Conservation (phyloP, 352 stramenopile genomes). For the Pythium brassicae region DNA sequence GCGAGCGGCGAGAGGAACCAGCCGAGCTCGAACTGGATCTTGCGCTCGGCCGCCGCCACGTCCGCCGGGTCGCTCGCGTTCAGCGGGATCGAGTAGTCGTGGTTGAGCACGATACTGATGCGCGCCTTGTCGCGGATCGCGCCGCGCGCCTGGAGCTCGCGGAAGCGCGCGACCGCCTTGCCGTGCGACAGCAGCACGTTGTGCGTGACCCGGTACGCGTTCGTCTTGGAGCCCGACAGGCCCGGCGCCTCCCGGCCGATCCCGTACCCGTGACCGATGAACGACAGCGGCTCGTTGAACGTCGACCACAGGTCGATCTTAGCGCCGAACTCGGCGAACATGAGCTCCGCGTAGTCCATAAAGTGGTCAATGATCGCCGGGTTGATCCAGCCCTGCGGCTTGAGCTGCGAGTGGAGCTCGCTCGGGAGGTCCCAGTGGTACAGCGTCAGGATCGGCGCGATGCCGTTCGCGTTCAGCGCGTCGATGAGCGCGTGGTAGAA, state of each 20-base stretch:
- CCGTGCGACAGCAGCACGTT: constrained; percentile 90
- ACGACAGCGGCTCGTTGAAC: constrained; percentile 84
- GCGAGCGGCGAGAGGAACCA: constrained; percentile 92
- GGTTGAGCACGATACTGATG: constrained; percentile 92
- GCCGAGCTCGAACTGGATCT: constrained; percentile 86
- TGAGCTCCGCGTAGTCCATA: constrained; percentile 51
- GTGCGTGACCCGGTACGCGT: constrained; percentile 61
- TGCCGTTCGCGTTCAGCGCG: no score
- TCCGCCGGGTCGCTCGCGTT: constrained; percentile 48
- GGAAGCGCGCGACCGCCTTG: constrained; percentile 76
- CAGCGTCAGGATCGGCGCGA: constrained; percentile 18
- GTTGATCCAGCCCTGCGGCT: constrained; percentile 31
- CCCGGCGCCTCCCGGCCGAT: constrained; percentile 22
- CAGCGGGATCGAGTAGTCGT: constrained; percentile 72
- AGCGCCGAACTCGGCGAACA: constrained; percentile 52
- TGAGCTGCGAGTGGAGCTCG: constrained; percentile 50
- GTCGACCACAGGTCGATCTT: constrained; percentile 87
- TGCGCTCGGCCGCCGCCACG: constrained; percentile 63
- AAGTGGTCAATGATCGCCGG: constrained; percentile 32
- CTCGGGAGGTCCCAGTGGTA: constrained; percentile 92
- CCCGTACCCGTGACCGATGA: constrained; percentile 16
- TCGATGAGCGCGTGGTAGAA: no score
- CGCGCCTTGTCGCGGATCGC: constrained; percentile 41
- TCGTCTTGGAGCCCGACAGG: constrained; percentile 25
- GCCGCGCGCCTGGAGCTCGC: constrained; percentile 24